Evolutionary conservation across 2,329 filamentous ascomycete species (phyloP).

Genomic region (Nannizziopsis barbatae): DNA sequence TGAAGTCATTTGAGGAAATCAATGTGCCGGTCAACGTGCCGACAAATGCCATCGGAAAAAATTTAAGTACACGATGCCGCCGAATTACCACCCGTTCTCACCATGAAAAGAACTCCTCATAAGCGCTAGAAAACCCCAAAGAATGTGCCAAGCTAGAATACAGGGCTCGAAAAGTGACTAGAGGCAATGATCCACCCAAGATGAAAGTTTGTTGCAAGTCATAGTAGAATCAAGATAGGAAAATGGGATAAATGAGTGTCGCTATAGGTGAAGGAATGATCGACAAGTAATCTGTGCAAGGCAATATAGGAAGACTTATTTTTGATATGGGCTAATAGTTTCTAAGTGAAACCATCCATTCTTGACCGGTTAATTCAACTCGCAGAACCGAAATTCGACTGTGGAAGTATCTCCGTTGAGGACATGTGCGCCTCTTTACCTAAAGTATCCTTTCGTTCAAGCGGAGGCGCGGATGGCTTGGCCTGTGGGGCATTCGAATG

Average conservation of each 20-base stretch:
- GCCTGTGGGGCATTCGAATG: neutral
- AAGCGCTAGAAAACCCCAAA: neutral
- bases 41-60: constrained; percentile 23
- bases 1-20: no score
- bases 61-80: neutral
- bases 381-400: constrained; percentile 3
- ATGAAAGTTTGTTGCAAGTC: neutral
- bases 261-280: no score
- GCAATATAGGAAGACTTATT: neutral
- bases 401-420: constrained; percentile 9
- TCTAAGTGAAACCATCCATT: neutral
- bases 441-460: constrained; percentile 3
- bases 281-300: neutral
- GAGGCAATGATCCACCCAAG: neutral
- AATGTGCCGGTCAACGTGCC: constrained; percentile 25
- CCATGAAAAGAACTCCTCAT: constrained; percentile 5
- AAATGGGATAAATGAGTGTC: neutral
- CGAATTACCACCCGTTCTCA: neutral
- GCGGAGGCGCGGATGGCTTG: neutral
- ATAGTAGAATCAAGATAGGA: neutral
- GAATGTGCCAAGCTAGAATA: constrained; percentile 1
- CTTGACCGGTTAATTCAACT: neutral
- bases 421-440: constrained; percentile 12
- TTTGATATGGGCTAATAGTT: neutral
- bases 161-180: neutral